Evolutionary conservation across 805 yeast species (phyloP), one percentile per base, ranked within the genome.

Genomic region (Suhomyces canberraensis): DNA sequence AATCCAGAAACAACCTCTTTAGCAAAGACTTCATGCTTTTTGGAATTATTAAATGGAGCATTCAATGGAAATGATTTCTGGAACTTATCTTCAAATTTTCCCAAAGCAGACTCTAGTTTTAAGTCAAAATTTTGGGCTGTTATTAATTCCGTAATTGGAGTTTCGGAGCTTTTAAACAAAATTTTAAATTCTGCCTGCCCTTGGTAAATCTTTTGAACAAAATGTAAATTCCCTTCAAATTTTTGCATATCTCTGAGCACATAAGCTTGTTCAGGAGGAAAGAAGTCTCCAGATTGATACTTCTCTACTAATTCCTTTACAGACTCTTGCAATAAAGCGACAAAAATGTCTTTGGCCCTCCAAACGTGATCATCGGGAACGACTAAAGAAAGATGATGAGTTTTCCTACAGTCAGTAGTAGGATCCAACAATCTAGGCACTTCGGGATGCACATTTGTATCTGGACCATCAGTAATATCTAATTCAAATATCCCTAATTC

Each of bases 151-250:
- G 56, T 42, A 1, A 35, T 41, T 13, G 62, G 61, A 0, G 81
- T 59, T 1, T 52, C 43, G 3, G 72, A 74, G 35, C 62, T 65
- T 46, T 78, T 78, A 61, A 64, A 90, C 3, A 77, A 52, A 15
- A 91, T 61, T 42, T 83, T 88, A 55, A 86, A 87, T 54, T 87
- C 86, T 55, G 85, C 83, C 11, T 61, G 66, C 2, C 95, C 95
- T 50, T 73, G 69, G 56, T 78, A 93, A 0, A 80, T 67, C 49
- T 85, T 81, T 59, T 91, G 96, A 19, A 89, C 61, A 41, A 76
- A 75, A 55, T 91, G 96, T 39, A 86, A 54, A 52, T 87, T 87
- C 1, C 96, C 97, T 42, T 62, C 77, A 46, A 78, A 80, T 16
- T 63, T 57, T 29, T 78, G 73, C 11, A 78, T 43, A 52, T 86